Evolutionary conservation across 495 filamentous ascomycete genomes (phyloP).

Genomic region (Cercophora scortea): DNA sequence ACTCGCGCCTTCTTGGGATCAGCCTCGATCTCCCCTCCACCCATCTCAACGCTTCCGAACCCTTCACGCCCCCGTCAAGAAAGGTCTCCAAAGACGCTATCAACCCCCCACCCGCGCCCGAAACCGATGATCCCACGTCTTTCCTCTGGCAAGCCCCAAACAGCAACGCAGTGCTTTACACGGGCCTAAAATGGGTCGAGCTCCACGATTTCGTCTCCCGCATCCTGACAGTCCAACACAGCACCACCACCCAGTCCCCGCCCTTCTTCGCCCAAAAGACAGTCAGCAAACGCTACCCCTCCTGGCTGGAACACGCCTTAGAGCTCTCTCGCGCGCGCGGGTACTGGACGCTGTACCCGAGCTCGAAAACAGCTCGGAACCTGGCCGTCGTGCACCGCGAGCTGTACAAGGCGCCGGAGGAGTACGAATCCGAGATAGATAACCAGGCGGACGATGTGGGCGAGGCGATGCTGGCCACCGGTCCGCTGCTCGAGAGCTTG

Average conservation of each 20-base stretch:
- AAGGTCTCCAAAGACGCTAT: slow-evolving; percentile 16
- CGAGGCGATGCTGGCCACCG: slow-evolving; percentile 21
- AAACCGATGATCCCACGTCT: slow-evolving; percentile 32
- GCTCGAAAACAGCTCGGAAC: slow-evolving; percentile 36
- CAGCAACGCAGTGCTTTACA: slow-evolving; percentile 70
- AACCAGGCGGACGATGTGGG: neutral
- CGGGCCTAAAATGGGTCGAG: slow-evolving; percentile 76
- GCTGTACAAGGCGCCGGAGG: slow-evolving; percentile 61
- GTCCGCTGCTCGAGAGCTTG: slow-evolving; percentile 30
- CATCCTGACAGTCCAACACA: slow-evolving; percentile 39
- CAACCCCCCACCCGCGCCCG: neutral
- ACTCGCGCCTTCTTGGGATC: slow-evolving; percentile 57
- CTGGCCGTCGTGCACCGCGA: slow-evolving; percentile 69
- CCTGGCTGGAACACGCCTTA: slow-evolving; percentile 71
- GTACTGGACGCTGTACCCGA: slow-evolving; percentile 70
- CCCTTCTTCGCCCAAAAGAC: slow-evolving; percentile 36
- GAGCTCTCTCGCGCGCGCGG: slow-evolving; percentile 63
- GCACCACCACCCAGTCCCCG: slow-evolving; percentile 11
- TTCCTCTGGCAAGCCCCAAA: slow-evolving; percentile 80
- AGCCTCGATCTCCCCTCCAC: slow-evolving; percentile 65
- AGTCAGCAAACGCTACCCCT: slow-evolving; percentile 55
- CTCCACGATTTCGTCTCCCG: slow-evolving; percentile 65
- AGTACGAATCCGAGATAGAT: slow-evolving; percentile 36
- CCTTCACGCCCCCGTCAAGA: slow-evolving; percentile 43
- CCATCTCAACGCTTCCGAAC: slow-evolving; percentile 45